These are phyloP conservation scores for Maudiozyma turicensis DNA, from an alignment of 805 yeast species.

Conservation along the genomic window DNA sequence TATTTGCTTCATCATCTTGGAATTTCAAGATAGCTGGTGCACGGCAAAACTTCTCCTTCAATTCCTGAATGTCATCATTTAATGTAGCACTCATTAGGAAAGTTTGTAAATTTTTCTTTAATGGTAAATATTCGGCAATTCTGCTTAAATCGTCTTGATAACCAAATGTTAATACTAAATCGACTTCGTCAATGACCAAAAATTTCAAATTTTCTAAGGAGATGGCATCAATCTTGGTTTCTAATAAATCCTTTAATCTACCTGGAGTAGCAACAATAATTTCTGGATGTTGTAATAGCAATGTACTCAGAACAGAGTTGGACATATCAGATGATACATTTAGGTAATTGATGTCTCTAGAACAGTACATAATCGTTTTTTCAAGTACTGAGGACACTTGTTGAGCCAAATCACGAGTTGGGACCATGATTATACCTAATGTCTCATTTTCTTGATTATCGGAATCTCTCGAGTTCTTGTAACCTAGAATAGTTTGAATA, in stretches of 20 bases:
- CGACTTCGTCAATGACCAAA: slow-evolving; percentile 91
- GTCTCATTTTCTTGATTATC: slow-evolving; percentile 21
- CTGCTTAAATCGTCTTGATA: slow-evolving; percentile 73
- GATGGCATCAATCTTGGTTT: slow-evolving; percentile 36
- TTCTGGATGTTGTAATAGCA: slow-evolving; percentile 68
- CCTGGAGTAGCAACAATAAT: slow-evolving; percentile 84
- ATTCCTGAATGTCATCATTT: slow-evolving; percentile 69
- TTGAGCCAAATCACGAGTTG: slow-evolving; percentile 83
- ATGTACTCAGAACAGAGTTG: slow-evolving; percentile 60
- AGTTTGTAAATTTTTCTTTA: slow-evolving; percentile 69
- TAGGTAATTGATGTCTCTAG: slow-evolving; percentile 49
- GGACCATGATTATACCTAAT: slow-evolving; percentile 71
- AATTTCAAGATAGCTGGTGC: slow-evolving; percentile 72
- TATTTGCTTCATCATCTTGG: slow-evolving; percentile 53
- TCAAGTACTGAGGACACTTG: slow-evolving; percentile 71
- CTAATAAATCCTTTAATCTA: slow-evolving; percentile 49
- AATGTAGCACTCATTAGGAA: slow-evolving; percentile 95
- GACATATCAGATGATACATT: slow-evolving; percentile 57
- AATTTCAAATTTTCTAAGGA: slow-evolving; percentile 50
- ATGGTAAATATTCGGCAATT: slow-evolving; percentile 56
- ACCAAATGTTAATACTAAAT: slow-evolving; percentile 81
- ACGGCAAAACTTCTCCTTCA: slow-evolving; percentile 73
- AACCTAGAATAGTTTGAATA: slow-evolving; percentile 58
- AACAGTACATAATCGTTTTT: slow-evolving; percentile 61
- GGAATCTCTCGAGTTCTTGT: slow-evolving; percentile 21